Conservation (phyloP, 768 basidiomycete species). For the Leccinum variicolor region DNA sequence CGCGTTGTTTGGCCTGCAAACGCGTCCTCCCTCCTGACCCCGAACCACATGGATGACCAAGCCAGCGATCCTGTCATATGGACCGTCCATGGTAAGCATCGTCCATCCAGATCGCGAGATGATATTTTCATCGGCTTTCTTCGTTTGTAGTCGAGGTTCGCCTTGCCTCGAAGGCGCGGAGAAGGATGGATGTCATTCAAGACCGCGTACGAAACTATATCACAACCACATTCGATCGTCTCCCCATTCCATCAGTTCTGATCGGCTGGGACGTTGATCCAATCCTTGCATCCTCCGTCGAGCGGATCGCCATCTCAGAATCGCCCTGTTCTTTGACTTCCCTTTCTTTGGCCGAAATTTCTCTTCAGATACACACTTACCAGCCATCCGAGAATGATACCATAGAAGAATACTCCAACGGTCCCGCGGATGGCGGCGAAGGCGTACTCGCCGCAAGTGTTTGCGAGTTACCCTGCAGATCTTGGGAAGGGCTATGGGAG, state of each 20-base stretch:
- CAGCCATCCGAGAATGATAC: constrained; percentile 67
- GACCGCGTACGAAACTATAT: constrained; percentile 58
- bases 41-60: constrained; percentile 14
- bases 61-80: constrained; percentile 36
- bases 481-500: constrained; percentile 92
- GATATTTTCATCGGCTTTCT: not conserved
- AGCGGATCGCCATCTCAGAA: constrained; percentile 72
- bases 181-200: constrained; percentile 74
- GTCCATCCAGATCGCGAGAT: not conserved
- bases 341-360: constrained; percentile 53
- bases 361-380: constrained; percentile 85
- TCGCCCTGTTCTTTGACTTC: constrained; percentile 57
- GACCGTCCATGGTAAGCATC: constrained; percentile 62
- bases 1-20: constrained; percentile 47
- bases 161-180: constrained; percentile 60
- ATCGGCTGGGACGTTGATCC: constrained; percentile 78
- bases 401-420: constrained; percentile 71
- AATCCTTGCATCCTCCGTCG: constrained; percentile 69
- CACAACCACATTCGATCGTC: constrained; percentile 53
- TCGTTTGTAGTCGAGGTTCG: constrained; percentile 73
- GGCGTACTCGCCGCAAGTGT: constrained; percentile 87
- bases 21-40: constrained; percentile 13
- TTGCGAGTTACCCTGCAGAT: constrained; percentile 79
- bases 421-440: constrained; percentile 52
- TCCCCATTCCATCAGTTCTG: constrained; percentile 68